These are phyloP conservation scores for Camelina laxa DNA, from an alignment of 345 rosid genomes.

Conservation along the genomic window DNA sequence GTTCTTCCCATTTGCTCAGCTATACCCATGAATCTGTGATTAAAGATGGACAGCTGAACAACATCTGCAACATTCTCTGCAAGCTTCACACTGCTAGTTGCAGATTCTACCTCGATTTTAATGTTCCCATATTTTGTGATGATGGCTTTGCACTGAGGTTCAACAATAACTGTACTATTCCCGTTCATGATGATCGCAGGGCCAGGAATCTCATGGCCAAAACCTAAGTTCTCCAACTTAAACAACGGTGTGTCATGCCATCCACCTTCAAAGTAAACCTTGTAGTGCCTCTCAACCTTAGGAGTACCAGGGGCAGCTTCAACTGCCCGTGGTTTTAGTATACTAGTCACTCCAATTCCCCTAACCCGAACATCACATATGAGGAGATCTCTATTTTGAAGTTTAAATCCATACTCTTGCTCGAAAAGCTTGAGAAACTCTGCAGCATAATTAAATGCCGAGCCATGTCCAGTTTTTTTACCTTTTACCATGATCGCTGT, in stretches of 20 bases:
- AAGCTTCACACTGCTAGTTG: constrained; percentile 48
- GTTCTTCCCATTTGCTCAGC: constrained; percentile 99
- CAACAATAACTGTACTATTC: constrained; percentile 91
- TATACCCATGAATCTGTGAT: constrained; percentile 97
- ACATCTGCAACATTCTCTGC: constrained; percentile 88
- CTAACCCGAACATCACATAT: constrained; percentile 93
- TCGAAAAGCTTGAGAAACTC: constrained; percentile 83
- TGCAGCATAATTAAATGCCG: constrained; percentile 60
- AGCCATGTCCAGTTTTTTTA: constrained; percentile 50
- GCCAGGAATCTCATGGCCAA: constrained; percentile 67
- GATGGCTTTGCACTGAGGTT: constrained; percentile 79
- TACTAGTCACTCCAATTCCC: constrained; percentile 85
- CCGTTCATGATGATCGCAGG: constrained; percentile 98
- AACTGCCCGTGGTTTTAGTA: constrained; percentile 71
- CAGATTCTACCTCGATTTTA: constrained; percentile 68
- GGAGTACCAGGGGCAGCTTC: constrained; percentile 58
- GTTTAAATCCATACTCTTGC: constrained; percentile 93
- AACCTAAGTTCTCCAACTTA: constrained; percentile 81
- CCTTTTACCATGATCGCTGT: constrained; percentile 95
- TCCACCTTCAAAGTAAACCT: constrained; percentile 72
- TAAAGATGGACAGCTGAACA: constrained; percentile 92
- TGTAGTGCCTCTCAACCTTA: constrained; percentile 63
- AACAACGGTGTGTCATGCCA: constrained; percentile 78
- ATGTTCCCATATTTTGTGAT: constrained; percentile 93
- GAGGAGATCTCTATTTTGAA: constrained; percentile 73